phyloP scores from a whole-genome alignment of 1,284 basidiomycete species.

The Agaricales sp. region DNA sequence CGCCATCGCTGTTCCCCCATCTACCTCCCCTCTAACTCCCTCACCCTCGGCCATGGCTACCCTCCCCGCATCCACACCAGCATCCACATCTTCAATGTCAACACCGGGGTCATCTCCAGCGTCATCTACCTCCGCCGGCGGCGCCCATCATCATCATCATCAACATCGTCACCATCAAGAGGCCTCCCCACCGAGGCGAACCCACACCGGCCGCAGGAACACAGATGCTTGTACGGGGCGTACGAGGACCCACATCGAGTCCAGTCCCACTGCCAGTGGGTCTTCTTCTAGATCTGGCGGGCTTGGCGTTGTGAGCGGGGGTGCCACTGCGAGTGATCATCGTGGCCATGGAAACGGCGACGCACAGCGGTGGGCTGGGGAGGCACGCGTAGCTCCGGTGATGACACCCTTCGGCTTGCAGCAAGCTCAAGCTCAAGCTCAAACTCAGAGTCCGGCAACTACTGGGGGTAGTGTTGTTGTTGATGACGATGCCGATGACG shows the following conservation, averaged over 20 bases:
- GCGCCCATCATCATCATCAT: not conserved
- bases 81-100: slow-evolving; percentile 5
- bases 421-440: not conserved
- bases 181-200: not conserved
- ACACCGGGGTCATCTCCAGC: slow-evolving; percentile 6
- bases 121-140: not conserved
- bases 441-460: not conserved
- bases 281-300: too few species aligned
- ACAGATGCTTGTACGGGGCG: not conserved
- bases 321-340: too few species aligned
- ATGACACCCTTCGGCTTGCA: not conserved
- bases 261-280: not conserved
- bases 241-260: not conserved
- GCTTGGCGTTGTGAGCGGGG: too few species aligned
- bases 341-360: not conserved
- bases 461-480: too few species aligned
- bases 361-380: too few species aligned
- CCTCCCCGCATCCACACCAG: slow-evolving; percentile 4
- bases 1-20: not conserved
- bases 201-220: not conserved
- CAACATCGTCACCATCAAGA: not conserved
- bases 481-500: too few species aligned
- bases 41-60: slow-evolving; percentile 12
- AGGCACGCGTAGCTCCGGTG: not conserved
- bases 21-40: slow-evolving; percentile 9